Evolutionary conservation across 768 basidiomycete species (phyloP), one percentile per base, ranked within the genome.

Genomic region (Lactifluus volemus): DNA sequence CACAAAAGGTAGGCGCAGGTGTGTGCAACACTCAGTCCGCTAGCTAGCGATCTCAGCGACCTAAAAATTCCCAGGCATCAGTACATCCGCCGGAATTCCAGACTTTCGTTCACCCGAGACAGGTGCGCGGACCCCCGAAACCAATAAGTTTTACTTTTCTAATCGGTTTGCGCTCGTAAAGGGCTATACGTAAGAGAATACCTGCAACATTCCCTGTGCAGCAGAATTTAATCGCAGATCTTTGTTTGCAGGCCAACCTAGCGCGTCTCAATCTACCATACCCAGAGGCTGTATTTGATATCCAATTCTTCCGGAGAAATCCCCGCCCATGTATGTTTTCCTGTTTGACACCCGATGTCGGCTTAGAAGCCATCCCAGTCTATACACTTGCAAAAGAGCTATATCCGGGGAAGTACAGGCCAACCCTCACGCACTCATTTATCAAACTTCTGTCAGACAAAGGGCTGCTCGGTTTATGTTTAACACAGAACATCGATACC

Each of bases 271-370:
- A 87, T 17, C 79, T 92, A 14, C 94, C 93, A n/a, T 84, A 88
- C 67, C 93, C 95, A 0, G 95, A 98, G 69, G 95, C 95, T 0
- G 94, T 98, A 34, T 98, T 98, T 68, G 90, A 98, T 66, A 88
- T 98, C 68, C 76, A 77, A 52, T 98, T 86, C 75, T 95, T 98
- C 77, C 78, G 83, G 65, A 69, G 74, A 48, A 89, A 91, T 63
- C 93, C 92, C 4, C 75, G 83, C 15, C 90, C 92, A 36, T 92
- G 90, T 90, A 68, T 61, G 84, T 17, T 15, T 17, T 55, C 7
- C 52, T 14, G 9, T 1, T 53, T 3, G n/a, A 39, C 21, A 25
- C 11, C 49, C 5, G 45, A 29, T 15, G 12, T 42, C 52, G 42
- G 15, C 15, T 44, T n/a, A 55, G 49, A 19, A 15, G 39, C 3